Conservation (phyloP, 345 rosid species). For the Hibiscus trionum region DNA sequence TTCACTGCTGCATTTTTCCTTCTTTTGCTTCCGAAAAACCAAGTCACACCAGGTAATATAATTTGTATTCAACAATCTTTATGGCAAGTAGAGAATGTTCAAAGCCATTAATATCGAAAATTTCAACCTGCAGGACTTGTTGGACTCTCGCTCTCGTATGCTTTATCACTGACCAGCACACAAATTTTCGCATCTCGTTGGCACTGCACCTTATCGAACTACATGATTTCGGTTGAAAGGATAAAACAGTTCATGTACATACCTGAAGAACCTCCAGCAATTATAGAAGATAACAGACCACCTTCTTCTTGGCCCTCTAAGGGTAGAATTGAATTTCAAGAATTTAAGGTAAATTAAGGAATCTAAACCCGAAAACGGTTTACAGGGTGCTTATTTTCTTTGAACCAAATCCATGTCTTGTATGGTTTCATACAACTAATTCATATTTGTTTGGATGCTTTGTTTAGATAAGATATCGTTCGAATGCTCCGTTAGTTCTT, state of each 20-base stretch:
- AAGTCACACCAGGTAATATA: slow-evolving; percentile 41
- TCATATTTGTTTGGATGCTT: background rate
- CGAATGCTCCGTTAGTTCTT: slow-evolving; percentile 56
- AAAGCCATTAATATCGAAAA: background rate
- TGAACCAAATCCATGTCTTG: background rate
- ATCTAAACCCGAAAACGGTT: background rate
- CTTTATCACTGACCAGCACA: slow-evolving; percentile 45
- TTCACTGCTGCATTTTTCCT: slow-evolving; percentile 68
- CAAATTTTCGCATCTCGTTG: slow-evolving; percentile 51
- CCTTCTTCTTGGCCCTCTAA: slow-evolving; percentile 58
- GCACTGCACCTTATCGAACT: slow-evolving; percentile 56
- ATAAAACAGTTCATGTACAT: slow-evolving; percentile 68
- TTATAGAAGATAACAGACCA: slow-evolving; percentile 51
- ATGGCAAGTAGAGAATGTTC: background rate
- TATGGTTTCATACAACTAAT: background rate
- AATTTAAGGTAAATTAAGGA: slow-evolving; percentile 39
- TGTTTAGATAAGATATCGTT: slow-evolving; percentile 56
- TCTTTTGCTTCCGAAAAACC: slow-evolving; percentile 58
- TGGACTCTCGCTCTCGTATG: slow-evolving; percentile 74
- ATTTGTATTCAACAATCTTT: background rate
- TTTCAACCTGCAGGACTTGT: slow-evolving; percentile 39
- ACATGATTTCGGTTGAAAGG: slow-evolving; percentile 62
- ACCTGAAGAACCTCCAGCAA: slow-evolving; percentile 53
- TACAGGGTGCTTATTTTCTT: background rate
- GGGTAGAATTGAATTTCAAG: slow-evolving; percentile 63